Evolutionary conservation across 768 basidiomycete species (phyloP).

Genomic region (Stropharia rugosoannulata): DNA sequence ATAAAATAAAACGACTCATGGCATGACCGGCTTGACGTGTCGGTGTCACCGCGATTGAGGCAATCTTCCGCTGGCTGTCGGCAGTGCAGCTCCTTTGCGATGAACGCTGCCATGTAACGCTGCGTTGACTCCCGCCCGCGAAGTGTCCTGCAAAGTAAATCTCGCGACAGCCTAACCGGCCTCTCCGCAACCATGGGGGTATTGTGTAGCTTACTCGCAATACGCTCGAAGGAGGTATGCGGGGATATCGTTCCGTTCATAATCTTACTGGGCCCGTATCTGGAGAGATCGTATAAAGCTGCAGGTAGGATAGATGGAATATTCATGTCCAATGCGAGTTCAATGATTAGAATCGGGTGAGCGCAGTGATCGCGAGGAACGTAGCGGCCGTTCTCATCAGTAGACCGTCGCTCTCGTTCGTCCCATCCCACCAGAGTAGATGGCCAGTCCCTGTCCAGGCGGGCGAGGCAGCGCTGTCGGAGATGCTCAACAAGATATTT

Average conservation of each 20-base stretch:
- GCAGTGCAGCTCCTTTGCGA: conserved; percentile 51
- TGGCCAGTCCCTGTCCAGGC: conserved; percentile 67
- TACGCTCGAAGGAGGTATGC: conserved; percentile 27
- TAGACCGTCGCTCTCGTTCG: conserved; percentile 54
- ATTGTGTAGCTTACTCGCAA: conserved; percentile 16
- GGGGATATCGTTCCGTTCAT: conserved; percentile 46
- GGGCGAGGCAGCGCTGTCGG: conserved; percentile 56
- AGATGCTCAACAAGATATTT: conserved; percentile 77
- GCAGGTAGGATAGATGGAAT: conserved; percentile 59
- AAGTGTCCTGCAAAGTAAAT: conserved; percentile 42
- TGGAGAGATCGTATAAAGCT: conserved; percentile 72
- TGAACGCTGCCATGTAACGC: conserved; percentile 59
- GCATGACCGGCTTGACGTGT: conserved; percentile 41
- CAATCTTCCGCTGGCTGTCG: conserved; percentile 51
- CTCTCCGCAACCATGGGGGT: conserved; percentile 15
- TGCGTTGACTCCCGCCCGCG: conserved; percentile 68
- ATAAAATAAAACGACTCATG: conserved; percentile 75
- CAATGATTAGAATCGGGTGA: conserved; percentile 70
- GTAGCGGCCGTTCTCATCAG: conserved; percentile 52
- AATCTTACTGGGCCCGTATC: conserved; percentile 73
- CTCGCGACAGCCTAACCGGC: conserved; percentile 32
- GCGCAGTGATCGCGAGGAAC: conserved; percentile 55
- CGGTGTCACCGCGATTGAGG: conserved; percentile 34
- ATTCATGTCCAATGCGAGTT: conserved; percentile 65
- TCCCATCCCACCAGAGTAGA: conserved; percentile 70